A percentile compares a stretch with the other conserved stretches of the same genome.
These are phyloP conservation scores for Cucurbitaria berberidis DNA, from an alignment of 2,329 filamentous ascomycete species.

Conservation along the genomic window DNA sequence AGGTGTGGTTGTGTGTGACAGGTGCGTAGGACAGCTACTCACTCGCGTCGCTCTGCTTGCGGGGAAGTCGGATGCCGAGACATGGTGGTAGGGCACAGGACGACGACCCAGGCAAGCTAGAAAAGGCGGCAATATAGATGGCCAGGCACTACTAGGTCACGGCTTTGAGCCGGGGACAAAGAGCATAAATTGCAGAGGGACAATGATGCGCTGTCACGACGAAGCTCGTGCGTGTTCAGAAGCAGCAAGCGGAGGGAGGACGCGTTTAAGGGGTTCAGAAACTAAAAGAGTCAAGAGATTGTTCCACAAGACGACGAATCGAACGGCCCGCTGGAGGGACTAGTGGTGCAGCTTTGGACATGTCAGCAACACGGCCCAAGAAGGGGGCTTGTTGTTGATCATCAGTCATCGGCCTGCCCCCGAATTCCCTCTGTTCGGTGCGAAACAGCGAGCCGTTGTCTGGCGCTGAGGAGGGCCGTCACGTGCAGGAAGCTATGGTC, in stretches of 20 bases:
- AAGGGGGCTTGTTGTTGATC: slow-evolving; percentile 14
- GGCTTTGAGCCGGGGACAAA: slow-evolving; percentile 5
- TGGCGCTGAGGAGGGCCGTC: slow-evolving; percentile 3
- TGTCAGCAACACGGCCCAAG: slow-evolving; percentile 24
- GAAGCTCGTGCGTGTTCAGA: slow-evolving; percentile 14
- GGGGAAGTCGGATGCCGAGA: slow-evolving; percentile 38
- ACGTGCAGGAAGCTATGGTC: slow-evolving; percentile 14
- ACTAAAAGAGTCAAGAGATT: slow-evolving; percentile 8
- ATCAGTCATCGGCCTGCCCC: slow-evolving; percentile 10
- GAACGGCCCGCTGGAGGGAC: slow-evolving; percentile 12
- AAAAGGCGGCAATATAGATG: slow-evolving; percentile 7
- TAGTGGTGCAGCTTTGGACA: slow-evolving; percentile 25
- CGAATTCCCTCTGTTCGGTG: slow-evolving; percentile 14
- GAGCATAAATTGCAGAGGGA: slow-evolving; percentile 12
- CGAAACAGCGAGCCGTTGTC: slow-evolving; percentile 6
- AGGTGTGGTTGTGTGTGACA: slow-evolving; percentile 12
- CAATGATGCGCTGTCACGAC: background rate
- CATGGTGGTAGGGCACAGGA: slow-evolving; percentile 27
- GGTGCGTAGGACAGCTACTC: slow-evolving; percentile 22
- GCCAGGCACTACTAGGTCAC: slow-evolving; percentile 9
- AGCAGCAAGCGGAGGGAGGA: slow-evolving; percentile 6
- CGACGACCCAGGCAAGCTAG: slow-evolving; percentile 10
- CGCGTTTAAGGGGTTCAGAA: slow-evolving; percentile 23
- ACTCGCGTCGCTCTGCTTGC: slow-evolving; percentile 33
- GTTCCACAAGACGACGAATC: slow-evolving; percentile 2